Evolutionary conservation across 2,329 filamentous ascomycete species (phyloP), one percentile per base, ranked within the genome.

Genomic region (Clonostachys sp.): DNA sequence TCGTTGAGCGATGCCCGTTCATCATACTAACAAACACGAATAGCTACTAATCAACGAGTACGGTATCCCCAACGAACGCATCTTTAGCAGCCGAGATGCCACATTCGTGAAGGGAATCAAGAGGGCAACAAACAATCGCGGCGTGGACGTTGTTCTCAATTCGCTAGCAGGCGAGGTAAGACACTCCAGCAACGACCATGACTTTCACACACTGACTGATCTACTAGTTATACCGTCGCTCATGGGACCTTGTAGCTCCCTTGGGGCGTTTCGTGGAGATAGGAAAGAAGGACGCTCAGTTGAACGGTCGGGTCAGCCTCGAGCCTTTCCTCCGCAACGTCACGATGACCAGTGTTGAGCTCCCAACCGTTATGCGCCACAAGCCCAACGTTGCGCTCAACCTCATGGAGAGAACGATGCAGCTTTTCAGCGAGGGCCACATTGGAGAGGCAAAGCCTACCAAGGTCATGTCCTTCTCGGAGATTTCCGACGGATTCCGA

Each of bases 181-280:
- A 10, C 24, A 30, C 9, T 30, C 24, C 3, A 10, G 9, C 1
- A 30, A 10, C 8, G 8, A 30, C 10, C 24, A 30, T 10, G 9
- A 30, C 3, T 4, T 30, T 5, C 24, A 9, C 24, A 30, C 6
- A 9, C 24, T 30, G 10, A 30, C 24, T 30, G 9, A 30, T 1
- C 8, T 30, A 10, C 9, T 8, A 30, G 24, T 41, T 34, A 6
- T 49, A 70, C 0, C 55, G 51, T 0, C 55, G 60, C 2, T 62
- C 64, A 0, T 75, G 68, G 61, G 50, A 60, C 12, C 67, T 62
- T 41, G 51, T 55, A n/a, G 61, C 63, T 6, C 53, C 55, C 0
- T 61, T 60, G 41, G 67, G 67, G 3, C 52, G 61, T 6, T 67
- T 71, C 47, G 44, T 71, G 3, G 67, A 71, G 50, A 59, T 70